These are phyloP conservation scores for Brettanomyces bruxellensis DNA, from an alignment of 805 yeast species.

Conservation along the genomic window DNA sequence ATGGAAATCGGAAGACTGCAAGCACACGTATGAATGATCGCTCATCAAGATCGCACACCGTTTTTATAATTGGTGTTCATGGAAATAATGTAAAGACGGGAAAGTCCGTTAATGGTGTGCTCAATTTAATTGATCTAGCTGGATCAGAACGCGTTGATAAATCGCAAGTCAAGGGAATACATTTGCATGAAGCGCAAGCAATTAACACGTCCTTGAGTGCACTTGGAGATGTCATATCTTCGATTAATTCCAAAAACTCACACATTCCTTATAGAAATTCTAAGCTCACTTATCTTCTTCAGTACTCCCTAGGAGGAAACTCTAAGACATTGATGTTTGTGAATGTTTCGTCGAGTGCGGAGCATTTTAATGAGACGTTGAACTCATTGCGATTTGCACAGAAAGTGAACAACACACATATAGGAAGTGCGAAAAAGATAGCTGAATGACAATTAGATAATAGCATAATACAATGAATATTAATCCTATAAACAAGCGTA, in stretches of 20 bases:
- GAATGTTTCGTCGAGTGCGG: conserved; percentile 60
- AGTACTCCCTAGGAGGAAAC: conserved; percentile 74
- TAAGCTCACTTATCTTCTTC: conserved; percentile 71
- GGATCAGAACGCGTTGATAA: conserved; percentile 81
- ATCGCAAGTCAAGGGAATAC: conserved; percentile 71
- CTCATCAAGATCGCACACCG: conserved; percentile 88
- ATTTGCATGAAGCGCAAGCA: conserved; percentile 79
- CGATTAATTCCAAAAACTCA: conserved; percentile 22
- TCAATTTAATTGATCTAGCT: conserved; percentile 84
- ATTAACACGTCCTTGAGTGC: conserved; percentile 84
- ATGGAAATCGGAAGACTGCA: conserved; percentile 63
- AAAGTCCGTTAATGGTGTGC: conserved; percentile 42
- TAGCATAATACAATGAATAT: no score
- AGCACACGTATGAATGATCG: conserved; percentile 72
- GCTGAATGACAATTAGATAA: background rate
- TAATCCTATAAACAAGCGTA: no score
- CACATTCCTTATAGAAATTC: conserved; percentile 68
- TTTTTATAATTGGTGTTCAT: conserved; percentile 53
- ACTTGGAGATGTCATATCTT: conserved; percentile 74
- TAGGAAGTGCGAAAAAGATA: background rate
- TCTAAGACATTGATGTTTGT: conserved; percentile 93
- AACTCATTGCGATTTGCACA: conserved; percentile 86
- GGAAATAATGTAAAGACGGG: conserved; percentile 48
- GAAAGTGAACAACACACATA: conserved; percentile 54
- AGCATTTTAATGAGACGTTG: conserved; percentile 65